Base-by-base conservation (phyloP, 202 grass and related monocot genomes). In the Setaria italica region DNA sequence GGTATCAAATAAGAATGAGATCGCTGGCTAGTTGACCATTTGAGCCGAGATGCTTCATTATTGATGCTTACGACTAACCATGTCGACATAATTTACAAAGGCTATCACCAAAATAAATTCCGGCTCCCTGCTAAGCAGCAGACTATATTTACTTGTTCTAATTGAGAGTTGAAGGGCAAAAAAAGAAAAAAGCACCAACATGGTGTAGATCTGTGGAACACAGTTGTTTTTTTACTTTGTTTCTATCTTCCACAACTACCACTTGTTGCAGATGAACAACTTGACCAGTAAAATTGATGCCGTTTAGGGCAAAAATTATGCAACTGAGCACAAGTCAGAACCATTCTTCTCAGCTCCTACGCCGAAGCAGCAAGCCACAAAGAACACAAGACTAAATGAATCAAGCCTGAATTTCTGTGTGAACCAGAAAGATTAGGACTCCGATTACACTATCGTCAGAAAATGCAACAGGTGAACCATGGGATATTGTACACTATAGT, bases 51-150 rank as follows among this genome's bases (percentile, higher is more conserved):
- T 81, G 77, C 81, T 88, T 77, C 76, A 76, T 90, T 80, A 85
- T 90, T 87, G 76, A 70, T 80, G 85, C 76, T 72, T 75, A 81
- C 55, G 54, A 84, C 45, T 75, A 77, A 32, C 37, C 29, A 87
- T 84, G 63, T 48, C n/a, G 63, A 70, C 76, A 87, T 80, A 64
- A 77, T 84, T 87, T 57, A 63, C 33, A 42, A 71, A 81, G 56
- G 25, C 30, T 65, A 77, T 87, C 48, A n/a, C 55, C 3, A 58
- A 91, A 72, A 33, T 41, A 56, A 20, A 29, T 48, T 88, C 60
- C 17, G 21, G 85, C 71, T 85, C 71, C 81, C 85, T 81, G 76
- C 39, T 34, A 72, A 77, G 85, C 77, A 91, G 77, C 76, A 87
- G 15, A 78, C 20, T 41, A 41, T 41, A 5, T 41, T 6, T 76